Evolutionary conservation across 192 early-diverging fungal species (phyloP).

Genomic region (Umbelopsis sp.): DNA sequence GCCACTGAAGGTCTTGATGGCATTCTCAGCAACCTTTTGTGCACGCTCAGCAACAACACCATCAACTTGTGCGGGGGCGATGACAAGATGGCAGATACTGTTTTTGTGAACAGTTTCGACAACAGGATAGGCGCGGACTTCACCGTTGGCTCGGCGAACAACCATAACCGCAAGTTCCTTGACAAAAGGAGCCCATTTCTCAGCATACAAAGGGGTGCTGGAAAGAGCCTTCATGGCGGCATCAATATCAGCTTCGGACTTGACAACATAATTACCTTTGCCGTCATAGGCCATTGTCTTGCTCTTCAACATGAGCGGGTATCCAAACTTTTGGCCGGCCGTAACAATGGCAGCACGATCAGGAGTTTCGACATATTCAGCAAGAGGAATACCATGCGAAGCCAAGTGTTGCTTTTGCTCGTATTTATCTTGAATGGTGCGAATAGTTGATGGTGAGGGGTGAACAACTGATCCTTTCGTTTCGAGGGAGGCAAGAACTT

Average conservation of each 20-base stretch:
- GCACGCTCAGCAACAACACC: conserved; percentile 73
- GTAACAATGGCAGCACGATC: conserved; percentile 53
- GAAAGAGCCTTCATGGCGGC: conserved; percentile 62
- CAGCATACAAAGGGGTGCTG: conserved; percentile 81
- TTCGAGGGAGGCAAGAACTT: conserved; percentile 63
- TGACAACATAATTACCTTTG: conserved; percentile 90
- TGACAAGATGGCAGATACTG: conserved; percentile 94
- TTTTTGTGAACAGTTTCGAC: conserved; percentile 98
- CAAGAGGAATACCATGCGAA: conserved; percentile 67
- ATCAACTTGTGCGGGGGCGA: conserved; percentile 95
- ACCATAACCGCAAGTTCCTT: conserved; percentile 99
- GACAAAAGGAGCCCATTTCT: conserved; percentile 90
- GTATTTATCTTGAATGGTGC: conserved; percentile 96
- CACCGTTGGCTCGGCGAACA: conserved; percentile 74
- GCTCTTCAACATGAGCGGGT: conserved; percentile 95
- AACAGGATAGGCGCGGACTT: conserved; percentile 84
- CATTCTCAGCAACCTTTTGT: conserved; percentile 80
- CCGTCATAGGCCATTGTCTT: conserved; percentile 96
- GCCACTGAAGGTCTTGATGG: conserved; percentile 76
- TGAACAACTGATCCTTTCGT: conserved; percentile 60
- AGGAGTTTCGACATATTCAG: conserved; percentile 65
- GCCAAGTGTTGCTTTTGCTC: conserved; percentile 83
- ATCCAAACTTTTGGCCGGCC: conserved; percentile 75
- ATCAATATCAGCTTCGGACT: conserved; percentile 66
- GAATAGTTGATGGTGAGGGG: conserved; percentile 81